Conservation (phyloP, 805 yeast genomes). For the Candida cerambycidarum region DNA sequence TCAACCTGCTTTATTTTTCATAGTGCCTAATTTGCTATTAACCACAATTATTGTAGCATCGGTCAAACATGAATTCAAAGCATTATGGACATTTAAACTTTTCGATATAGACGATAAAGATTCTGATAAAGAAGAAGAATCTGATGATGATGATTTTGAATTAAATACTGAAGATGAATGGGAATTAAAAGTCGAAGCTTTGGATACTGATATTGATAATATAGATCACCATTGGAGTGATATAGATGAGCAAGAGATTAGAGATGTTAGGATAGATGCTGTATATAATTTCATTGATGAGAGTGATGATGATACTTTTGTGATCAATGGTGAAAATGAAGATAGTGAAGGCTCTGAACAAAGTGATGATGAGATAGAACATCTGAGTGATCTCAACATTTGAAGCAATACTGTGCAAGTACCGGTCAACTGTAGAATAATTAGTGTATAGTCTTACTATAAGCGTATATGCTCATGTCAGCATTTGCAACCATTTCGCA, state of each 20-base stretch:
- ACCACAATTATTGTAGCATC: constrained; percentile 34
- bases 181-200: constrained; percentile 21
- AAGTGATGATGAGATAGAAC: neutral
- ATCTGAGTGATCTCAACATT: no score
- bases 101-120: constrained; percentile 14
- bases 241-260: constrained; percentile 8
- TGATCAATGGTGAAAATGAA: constrained; percentile 13
- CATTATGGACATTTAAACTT: constrained; percentile 39
- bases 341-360: constrained; percentile 1
- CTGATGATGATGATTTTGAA: constrained; percentile 18
- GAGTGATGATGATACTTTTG: constrained; percentile 20
- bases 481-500: constrained; percentile 3
- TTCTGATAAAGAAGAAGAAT: constrained; percentile 1
- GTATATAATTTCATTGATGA: constrained; percentile 18
- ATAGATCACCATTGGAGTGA: constrained; percentile 15
- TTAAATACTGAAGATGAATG: constrained; percentile 16
- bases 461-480: no score
- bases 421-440: no score
- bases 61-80: constrained; percentile 41
- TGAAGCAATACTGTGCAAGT: no score
- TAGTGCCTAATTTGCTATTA: constrained; percentile 49
- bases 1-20: constrained; percentile 68
- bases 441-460: no score
- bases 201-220: constrained; percentile 22
- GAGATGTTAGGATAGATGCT: constrained; percentile 15